A percentile compares a stretch with the other conserved stretches of the same genome.
phyloP scores from a whole-genome alignment of 805 yeast species.

The Candida jianshihensis region DNA sequence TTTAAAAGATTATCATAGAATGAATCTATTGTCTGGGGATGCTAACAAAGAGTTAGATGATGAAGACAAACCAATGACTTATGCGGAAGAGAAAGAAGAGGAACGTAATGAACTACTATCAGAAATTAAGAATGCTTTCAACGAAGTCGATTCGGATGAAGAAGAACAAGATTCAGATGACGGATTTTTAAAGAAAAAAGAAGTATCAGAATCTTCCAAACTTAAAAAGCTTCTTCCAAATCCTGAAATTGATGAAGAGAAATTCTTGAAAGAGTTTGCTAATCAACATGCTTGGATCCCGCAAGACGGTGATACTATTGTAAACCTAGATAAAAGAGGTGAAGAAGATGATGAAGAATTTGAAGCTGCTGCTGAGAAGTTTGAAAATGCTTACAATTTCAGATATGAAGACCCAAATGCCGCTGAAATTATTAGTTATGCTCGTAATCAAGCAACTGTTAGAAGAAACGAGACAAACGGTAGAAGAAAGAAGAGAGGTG shows the following conservation, averaged over 20 bases:
- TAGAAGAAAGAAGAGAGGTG: slow-evolving; percentile 79
- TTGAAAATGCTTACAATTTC: slow-evolving; percentile 90
- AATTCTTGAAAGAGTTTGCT: slow-evolving; percentile 67
- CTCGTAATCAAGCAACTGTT: slow-evolving; percentile 88
- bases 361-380: slow-evolving; percentile 85
- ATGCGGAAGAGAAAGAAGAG: slow-evolving; percentile 65
- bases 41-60: slow-evolving; percentile 47
- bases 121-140: slow-evolving; percentile 69
- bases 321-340: slow-evolving; percentile 38
- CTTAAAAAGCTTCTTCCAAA: no score
- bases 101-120: slow-evolving; percentile 66
- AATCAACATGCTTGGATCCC: slow-evolving; percentile 88
- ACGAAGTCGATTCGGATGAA: slow-evolving; percentile 34
- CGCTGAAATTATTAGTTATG: slow-evolving; percentile 88
- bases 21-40: slow-evolving; percentile 62
- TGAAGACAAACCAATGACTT: slow-evolving; percentile 58
- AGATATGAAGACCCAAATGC: slow-evolving; percentile 89
- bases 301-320: slow-evolving; percentile 49
- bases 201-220: slow-evolving; percentile 58
- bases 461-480: slow-evolving; percentile 71
- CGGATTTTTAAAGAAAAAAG: slow-evolving; percentile 56
- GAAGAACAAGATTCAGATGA: slow-evolving; percentile 36
- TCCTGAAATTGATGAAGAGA: slow-evolving; percentile 65
- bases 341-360: slow-evolving; percentile 72
- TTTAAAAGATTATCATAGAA: slow-evolving; percentile 88